Percentiles rank a stretch among this genome's conserved stretches.
These are phyloP conservation scores for apple (Malus domestica) DNA, from an alignment of 306 rosid genomes.

Conservation along the genomic window DNA sequence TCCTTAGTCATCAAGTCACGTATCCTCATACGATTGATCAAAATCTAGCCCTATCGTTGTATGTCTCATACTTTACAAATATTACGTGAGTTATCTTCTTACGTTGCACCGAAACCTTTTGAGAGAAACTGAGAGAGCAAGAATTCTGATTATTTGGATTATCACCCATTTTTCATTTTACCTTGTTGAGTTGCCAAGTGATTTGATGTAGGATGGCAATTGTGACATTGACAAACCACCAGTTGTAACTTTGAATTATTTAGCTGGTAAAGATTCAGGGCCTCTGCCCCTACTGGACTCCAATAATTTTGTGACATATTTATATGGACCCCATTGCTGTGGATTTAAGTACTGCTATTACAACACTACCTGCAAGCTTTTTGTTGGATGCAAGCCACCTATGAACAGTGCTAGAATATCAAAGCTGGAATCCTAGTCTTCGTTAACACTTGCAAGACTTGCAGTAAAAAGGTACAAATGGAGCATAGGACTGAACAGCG, in stretches of 20 bases:
- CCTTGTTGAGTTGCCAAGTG: not conserved
- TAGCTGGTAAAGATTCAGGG: not conserved
- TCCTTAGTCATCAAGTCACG: not conserved
- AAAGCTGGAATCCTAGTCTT: not conserved
- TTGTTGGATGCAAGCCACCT: not conserved
- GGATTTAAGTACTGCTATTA: not conserved
- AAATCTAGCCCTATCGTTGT: not conserved
- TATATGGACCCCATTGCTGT: not conserved
- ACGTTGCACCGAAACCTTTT: not conserved
- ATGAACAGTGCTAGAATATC: not conserved
- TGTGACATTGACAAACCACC: not conserved
- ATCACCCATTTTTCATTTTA: not conserved
- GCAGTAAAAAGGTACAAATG: not conserved
- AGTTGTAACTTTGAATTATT: not conserved
- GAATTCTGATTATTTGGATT: not conserved
- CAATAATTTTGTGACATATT: not conserved
- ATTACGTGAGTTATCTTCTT: not conserved
- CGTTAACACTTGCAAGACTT: not conserved
- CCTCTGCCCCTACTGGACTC: not conserved
- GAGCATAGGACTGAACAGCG: not conserved
- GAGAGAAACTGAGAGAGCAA: not conserved
- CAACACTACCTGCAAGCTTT: not conserved
- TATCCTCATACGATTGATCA: not conserved
- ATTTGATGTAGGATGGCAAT: not conserved
- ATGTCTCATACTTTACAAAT: not conserved